Evolutionary conservation across 352 stramenopile species (phyloP).

Genomic region (Phytophthora pinifolia): DNA sequence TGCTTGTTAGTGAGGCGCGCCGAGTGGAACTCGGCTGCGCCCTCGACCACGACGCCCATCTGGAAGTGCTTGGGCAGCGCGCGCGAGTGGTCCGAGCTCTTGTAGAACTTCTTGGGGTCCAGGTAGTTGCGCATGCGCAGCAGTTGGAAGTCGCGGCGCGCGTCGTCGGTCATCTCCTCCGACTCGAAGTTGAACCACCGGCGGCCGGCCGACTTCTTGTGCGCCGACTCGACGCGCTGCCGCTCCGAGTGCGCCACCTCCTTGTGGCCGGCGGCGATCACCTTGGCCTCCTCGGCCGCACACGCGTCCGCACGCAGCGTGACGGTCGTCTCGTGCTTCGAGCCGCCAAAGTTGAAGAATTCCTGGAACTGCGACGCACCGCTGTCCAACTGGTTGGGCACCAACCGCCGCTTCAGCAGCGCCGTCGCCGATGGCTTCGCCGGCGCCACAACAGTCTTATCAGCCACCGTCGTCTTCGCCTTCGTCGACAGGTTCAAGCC

Average conservation of each 20-base stretch:
- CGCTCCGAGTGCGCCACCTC: slow-evolving; percentile 42
- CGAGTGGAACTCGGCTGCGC: slow-evolving; percentile 88
- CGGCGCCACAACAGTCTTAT: neutral
- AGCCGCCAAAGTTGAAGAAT: slow-evolving; percentile 36
- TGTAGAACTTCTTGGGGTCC: slow-evolving; percentile 98
- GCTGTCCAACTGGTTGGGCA: slow-evolving; percentile 68
- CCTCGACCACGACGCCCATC: slow-evolving; percentile 92
- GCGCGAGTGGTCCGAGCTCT: slow-evolving; percentile 87
- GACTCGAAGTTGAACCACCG: slow-evolving; percentile 94
- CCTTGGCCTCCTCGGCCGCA: slow-evolving; percentile 46
- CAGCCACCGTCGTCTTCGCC: neutral
- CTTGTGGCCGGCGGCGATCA: slow-evolving; percentile 42
- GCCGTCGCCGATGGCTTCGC: slow-evolving; percentile 6
- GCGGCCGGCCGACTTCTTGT: slow-evolving; percentile 56
- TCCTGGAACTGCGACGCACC: slow-evolving; percentile 48
- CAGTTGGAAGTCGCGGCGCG: slow-evolving; percentile 90
- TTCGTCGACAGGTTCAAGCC: slow-evolving; percentile 41
- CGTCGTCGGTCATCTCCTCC: slow-evolving; percentile 86
- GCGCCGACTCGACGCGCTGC: slow-evolving; percentile 53
- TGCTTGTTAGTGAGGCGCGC: slow-evolving; percentile 92
- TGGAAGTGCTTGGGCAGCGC: slow-evolving; percentile 90
- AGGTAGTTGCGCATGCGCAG: slow-evolving; percentile 95
- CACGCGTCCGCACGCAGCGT: slow-evolving; percentile 45
- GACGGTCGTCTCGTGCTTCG: slow-evolving; percentile 17
- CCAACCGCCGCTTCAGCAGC: slow-evolving; percentile 29